A percentile compares a stretch with the other conserved stretches of the same genome.
Evolutionary conservation across 352 stramenopile species (phyloP).

Genomic region (Lagenidium giganteum): DNA sequence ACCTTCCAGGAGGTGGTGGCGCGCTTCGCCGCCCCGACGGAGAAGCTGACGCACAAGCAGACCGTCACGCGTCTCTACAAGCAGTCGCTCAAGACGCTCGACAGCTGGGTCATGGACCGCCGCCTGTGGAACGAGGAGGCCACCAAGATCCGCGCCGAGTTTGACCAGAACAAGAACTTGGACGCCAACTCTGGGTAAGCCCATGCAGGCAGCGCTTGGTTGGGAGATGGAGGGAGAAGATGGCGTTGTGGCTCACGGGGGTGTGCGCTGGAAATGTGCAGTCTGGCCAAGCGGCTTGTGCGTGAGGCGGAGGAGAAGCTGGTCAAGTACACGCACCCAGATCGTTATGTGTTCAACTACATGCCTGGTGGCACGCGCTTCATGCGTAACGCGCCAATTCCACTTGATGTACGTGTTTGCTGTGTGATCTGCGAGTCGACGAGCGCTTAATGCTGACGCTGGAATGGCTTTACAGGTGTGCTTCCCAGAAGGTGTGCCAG

Average conservation of each 20-base stretch:
- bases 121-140: constrained; percentile 94
- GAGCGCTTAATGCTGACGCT: too few relatives aligned
- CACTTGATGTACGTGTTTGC: constrained; percentile 76
- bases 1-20: constrained; percentile 78
- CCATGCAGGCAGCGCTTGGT: not conserved
- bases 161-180: constrained; percentile 79
- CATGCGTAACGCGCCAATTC: constrained; percentile 98
- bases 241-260: not conserved
- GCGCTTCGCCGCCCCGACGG: constrained; percentile 42
- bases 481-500: constrained; percentile 87
- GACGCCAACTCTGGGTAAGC: constrained; percentile 54
- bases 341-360: constrained; percentile 96
- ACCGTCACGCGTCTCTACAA: constrained; percentile 92
- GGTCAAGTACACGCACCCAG: constrained; percentile 93
- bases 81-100: constrained; percentile 91
- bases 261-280: constrained; percentile 16
- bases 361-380: constrained; percentile 98
- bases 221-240: too few relatives aligned
- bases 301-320: constrained; percentile 92
- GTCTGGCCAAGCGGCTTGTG: constrained; percentile 75
- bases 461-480: too few relatives aligned
- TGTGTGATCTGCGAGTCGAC: not conserved
- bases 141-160: constrained; percentile 90
- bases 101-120: constrained; percentile 94
- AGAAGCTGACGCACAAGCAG: constrained; percentile 86